Conservation (phyloP, 2,329 filamentous ascomycete species). For the Fusarium sp. region DNA sequence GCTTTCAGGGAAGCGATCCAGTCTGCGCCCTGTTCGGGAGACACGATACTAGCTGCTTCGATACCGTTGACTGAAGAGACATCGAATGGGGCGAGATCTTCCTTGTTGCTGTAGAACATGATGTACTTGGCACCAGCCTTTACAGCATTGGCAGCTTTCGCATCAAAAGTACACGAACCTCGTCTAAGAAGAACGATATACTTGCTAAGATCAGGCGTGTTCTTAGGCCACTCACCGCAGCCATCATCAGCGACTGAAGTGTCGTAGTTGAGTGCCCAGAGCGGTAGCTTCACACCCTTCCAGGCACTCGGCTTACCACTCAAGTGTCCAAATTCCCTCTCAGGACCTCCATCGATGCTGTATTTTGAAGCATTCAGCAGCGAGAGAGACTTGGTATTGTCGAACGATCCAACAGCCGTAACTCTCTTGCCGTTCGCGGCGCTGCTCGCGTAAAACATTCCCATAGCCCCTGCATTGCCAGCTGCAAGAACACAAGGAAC, state of each 20-base stretch:
- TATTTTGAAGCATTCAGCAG: constrained; percentile 59
- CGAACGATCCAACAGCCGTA: constrained; percentile 63
- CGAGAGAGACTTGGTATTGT: constrained; percentile 59
- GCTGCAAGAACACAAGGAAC: constrained; percentile 66
- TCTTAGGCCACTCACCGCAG: constrained; percentile 64
- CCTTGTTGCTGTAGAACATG: constrained; percentile 69
- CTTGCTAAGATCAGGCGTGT: constrained; percentile 68
- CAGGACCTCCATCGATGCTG: constrained; percentile 52
- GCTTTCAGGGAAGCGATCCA: constrained; percentile 60
- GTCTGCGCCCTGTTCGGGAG: constrained; percentile 54
- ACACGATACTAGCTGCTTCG: constrained; percentile 57
- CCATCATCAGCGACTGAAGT: constrained; percentile 61
- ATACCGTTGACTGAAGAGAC: constrained; percentile 50
- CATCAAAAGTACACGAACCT: constrained; percentile 67
- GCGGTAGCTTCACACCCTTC: constrained; percentile 59
- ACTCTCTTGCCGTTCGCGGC: constrained; percentile 62
- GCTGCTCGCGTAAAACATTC: constrained; percentile 63
- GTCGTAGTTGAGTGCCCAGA: constrained; percentile 65
- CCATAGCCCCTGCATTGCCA: constrained; percentile 61
- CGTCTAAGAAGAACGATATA: constrained; percentile 71
- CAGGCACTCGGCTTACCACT: constrained; percentile 58
- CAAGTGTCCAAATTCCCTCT: constrained; percentile 58
- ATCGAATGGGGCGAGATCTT: constrained; percentile 52
- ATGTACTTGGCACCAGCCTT: constrained; percentile 70
- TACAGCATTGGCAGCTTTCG: constrained; percentile 66